Conservation (phyloP, 2,329 filamentous ascomycete genomes). For the Paecilomyces variotii region DNA sequence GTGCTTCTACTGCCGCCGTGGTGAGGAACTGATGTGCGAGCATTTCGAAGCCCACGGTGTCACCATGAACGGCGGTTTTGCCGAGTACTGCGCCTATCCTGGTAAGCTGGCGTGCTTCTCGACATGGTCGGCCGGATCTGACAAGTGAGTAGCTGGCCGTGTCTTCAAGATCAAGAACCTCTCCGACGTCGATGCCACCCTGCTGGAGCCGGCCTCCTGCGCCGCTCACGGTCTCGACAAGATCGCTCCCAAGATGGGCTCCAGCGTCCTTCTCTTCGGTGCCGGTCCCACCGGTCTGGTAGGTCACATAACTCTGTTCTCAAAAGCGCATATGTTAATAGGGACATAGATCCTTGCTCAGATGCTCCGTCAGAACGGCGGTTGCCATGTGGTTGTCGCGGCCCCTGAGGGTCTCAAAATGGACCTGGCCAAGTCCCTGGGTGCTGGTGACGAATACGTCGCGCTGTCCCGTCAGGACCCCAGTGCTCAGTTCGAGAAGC, state of each 20-base stretch:
- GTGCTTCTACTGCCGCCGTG: slow-evolving; percentile 66
- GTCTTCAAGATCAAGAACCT: slow-evolving; percentile 61
- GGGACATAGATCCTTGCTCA: slow-evolving; percentile 45
- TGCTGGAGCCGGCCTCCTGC: slow-evolving; percentile 62
- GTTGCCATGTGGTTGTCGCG: slow-evolving; percentile 62
- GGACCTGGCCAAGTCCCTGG: slow-evolving; percentile 51
- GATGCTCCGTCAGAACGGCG: slow-evolving; percentile 56
- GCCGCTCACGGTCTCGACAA: slow-evolving; percentile 61
- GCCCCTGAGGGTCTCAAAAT: slow-evolving; percentile 63
- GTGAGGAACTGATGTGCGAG: slow-evolving; percentile 61
- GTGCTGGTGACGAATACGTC: slow-evolving; percentile 42
- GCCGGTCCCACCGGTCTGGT: slow-evolving; percentile 59
- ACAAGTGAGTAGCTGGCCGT: slow-evolving; percentile 35
- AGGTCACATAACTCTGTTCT: background rate
- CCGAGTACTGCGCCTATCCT: slow-evolving; percentile 56
- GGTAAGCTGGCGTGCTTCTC: slow-evolving; percentile 12
- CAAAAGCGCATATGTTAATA: background rate
- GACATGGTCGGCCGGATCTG: slow-evolving; percentile 1
- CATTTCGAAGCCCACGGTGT: slow-evolving; percentile 57
- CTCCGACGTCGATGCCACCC: slow-evolving; percentile 56
- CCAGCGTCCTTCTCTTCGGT: slow-evolving; percentile 58
- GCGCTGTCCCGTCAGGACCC: slow-evolving; percentile 43
- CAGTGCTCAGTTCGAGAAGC: slow-evolving; percentile 51
- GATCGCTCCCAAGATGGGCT: slow-evolving; percentile 57
- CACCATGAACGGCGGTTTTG: slow-evolving; percentile 60